Evolutionary conservation across 192 early-diverging fungal genomes (phyloP), one percentile per base, ranked within the genome.

Genomic region (Gryganskiella cystojenkinii): DNA sequence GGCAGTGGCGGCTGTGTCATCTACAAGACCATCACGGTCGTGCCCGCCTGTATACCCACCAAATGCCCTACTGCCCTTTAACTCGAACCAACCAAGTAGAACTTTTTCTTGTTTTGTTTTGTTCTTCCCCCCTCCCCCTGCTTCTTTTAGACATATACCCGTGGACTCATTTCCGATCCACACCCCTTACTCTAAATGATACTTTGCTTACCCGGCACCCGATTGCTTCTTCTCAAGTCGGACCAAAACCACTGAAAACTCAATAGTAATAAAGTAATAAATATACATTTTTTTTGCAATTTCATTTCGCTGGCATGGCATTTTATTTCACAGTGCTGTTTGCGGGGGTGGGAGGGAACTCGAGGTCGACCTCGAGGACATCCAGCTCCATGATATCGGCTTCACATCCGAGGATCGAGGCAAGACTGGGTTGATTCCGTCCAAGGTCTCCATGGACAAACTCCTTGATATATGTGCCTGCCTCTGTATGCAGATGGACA

Each of bases 361-460:
- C 93, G 14, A 98, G 83, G 30, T 93, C 90, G 0, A 98, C 92
- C 49, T 93, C 85, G 35, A 92, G 73, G 0, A 98, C 96, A 81
- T 98, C 96, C 56, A 98, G 70, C 49, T 90, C 91, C 31, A 94
- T 71, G 24, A 96, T 92, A 59, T 88, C 90, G 1, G 94, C 90
- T n/a, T 70, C 69, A 46, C 80, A 87, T 28, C 83, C 87, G 28
- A 86, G 60, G 37, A 93, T 83, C 2, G 85, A 86, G 9, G 88
- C 74, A 63, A 98, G 61, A 28, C 87, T 91, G 15, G 96, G 96
- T 27, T 69, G 70, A 1, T 95, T 96, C 25, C 95, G 87, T 4
- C 95, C 95, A 19, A 90, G 69, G 83, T 98, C 96, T n/a, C 95
- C 93, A 64, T 96, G 95, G 2, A 96, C 87, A 90, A 97, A 98